Percentiles rank a stretch among this genome's conserved stretches.
These are phyloP conservation scores for Tetraselmis striata DNA, from an alignment of 139 green algal genomes.

Conservation along the genomic window DNA sequence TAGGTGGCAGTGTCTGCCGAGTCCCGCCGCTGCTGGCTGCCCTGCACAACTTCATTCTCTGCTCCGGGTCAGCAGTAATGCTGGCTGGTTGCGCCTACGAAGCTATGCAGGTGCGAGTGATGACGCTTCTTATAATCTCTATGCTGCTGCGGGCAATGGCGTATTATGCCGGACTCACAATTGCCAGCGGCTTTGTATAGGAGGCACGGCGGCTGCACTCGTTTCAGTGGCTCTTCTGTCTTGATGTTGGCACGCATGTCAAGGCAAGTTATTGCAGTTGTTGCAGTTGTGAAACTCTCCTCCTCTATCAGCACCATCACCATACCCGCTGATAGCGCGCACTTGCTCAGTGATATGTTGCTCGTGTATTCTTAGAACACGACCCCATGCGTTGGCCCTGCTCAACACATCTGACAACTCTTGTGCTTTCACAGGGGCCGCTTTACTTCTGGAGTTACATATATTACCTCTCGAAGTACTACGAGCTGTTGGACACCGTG, in stretches of 20 bases:
- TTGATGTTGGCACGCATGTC: not conserved
- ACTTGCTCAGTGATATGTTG: not conserved
- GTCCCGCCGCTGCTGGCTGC: slow-evolving; percentile 6
- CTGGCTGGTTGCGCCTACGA: slow-evolving; percentile 18
- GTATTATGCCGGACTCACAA: not conserved
- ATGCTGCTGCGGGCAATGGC: too few relatives aligned
- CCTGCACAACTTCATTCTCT: slow-evolving; percentile 32
- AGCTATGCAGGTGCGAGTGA: not conserved
- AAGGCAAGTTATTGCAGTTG: slow-evolving; percentile 4
- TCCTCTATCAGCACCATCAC: too few relatives aligned
- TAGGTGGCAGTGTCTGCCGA: not conserved
- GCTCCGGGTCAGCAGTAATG: slow-evolving; percentile 23
- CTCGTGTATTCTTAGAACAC: not conserved
- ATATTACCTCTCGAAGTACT: slow-evolving; percentile 53
- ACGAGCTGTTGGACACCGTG: slow-evolving; percentile 49
- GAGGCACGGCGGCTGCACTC: slow-evolving; percentile 26
- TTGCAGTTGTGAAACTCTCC: too few relatives aligned
- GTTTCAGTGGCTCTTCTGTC: not conserved
- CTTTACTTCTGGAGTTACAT: slow-evolving; percentile 43
- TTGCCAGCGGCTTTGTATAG: not conserved
- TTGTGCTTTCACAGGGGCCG: slow-evolving; percentile 4
- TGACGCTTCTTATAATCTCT: too few relatives aligned
- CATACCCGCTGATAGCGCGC: too few relatives aligned
- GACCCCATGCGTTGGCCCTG: too few relatives aligned
- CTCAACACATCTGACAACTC: not conserved